Percentiles rank a stretch among this genome's conserved stretches.
These are phyloP conservation scores for Myochromella boudieri DNA, from an alignment of 768 basidiomycete genomes.

Conservation along the genomic window DNA sequence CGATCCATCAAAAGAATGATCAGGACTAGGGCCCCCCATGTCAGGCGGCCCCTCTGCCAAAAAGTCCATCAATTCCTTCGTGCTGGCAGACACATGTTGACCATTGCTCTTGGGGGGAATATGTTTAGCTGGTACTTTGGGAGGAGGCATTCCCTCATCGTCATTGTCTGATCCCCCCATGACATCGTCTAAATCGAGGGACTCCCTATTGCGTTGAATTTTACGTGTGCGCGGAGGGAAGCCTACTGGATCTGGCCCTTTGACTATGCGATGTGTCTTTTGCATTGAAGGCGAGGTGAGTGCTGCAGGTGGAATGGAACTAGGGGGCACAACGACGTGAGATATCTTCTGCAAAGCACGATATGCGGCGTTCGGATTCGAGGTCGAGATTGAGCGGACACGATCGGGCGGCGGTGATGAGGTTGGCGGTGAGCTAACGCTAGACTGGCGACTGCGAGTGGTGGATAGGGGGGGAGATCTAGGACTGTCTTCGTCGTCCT, in stretches of 20 bases:
- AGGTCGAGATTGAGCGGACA: constrained; percentile 41
- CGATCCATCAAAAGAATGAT: constrained; percentile 29
- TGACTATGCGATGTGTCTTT: constrained; percentile 19
- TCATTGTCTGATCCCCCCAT: constrained; percentile 73
- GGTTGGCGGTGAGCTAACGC: constrained; percentile 40
- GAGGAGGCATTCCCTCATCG: constrained; percentile 28
- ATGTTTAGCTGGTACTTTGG: constrained; percentile 20
- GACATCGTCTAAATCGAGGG: constrained; percentile 72
- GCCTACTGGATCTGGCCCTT: constrained; percentile 29
- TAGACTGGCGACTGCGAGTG: constrained; percentile 45
- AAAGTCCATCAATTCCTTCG: constrained; percentile 58
- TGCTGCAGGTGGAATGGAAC: constrained; percentile 26
- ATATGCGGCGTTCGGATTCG: constrained; percentile 24
- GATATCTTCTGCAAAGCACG: constrained; percentile 25
- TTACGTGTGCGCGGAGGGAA: constrained; percentile 52
- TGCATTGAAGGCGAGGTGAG: constrained; percentile 28
- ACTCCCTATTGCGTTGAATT: constrained; percentile 59
- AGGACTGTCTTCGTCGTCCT: constrained; percentile 59
- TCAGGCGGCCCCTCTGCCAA: constrained; percentile 55
- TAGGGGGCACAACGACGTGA: constrained; percentile 29
- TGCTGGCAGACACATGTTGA: constrained; percentile 39
- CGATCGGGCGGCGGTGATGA: constrained; percentile 31
- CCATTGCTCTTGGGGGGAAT: constrained; percentile 21
- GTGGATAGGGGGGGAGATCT: constrained; percentile 22
- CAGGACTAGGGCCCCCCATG: constrained; percentile 56